Base-by-base conservation (phyloP, 768 basidiomycete genomes). In the Xerocomus spinulosus region DNA sequence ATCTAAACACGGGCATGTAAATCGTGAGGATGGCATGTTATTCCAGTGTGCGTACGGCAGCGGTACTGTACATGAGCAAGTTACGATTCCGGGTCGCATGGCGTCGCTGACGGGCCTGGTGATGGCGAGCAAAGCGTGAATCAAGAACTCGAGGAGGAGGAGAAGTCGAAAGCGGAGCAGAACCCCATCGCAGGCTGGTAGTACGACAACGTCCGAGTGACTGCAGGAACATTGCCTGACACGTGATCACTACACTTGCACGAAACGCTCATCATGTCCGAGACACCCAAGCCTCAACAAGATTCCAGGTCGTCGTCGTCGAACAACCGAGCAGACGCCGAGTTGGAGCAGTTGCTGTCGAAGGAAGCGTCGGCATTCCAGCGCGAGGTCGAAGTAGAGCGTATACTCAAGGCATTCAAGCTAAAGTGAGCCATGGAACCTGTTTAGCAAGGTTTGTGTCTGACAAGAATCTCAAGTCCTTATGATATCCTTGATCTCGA, bases 331-430 rank as follows among this genome's bases (percentile, higher is more conserved):
- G 7, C 67, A 18, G 80, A 80, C 38, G 65, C 67, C 3, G 90
- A 92, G 36, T 68, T 92, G n/a, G 90, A 92, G 47, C 86, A 83
- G 64, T 70, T 92, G 5, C 74, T 92, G 37, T 85, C 75, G 43
- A 74, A 86, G 46, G 89, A 92, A 60, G 87, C 89, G 1, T 84
- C 84, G 13, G 89, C 87, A 4, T 86, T 92, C 63, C 87, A 91
- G 58, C 79, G 91, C 24, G 91, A 92, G 67, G 70, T 90, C 21
- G 90, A 92, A 64, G 88, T 92, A 12, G 91, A 95, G 48, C 82
- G 96, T 21, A 92, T 99, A 54, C 72, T 98, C 41, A 87, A 83
- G 58, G 85, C 94, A 0, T 98, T 99, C 80, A 98, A 92, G 68
- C 78, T 98, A 58, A 99, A 98, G 93, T 95, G 49, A 56, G 82